Base-by-base conservation (phyloP, 768 basidiomycete species). In the Trametes cubensis region DNA sequence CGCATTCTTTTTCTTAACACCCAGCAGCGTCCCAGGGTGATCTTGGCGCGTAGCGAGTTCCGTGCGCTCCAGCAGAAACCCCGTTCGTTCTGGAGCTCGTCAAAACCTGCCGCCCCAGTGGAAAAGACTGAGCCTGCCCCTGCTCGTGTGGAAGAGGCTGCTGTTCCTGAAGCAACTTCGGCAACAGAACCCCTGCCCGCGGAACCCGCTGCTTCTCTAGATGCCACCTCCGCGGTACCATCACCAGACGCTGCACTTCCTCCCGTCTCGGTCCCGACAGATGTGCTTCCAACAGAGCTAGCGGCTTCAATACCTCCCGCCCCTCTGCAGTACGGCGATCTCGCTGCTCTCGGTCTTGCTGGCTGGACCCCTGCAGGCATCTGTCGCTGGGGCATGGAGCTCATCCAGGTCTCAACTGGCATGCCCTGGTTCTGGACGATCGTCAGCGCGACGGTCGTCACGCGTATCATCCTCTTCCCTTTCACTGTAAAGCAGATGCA, bases 391-490 rank as follows among this genome's bases (percentile, higher is more conserved):
- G 76, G 83, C 18, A 77, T 90, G 51, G 91, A 94, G 72, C 64
- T 85, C 50, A 72, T 92, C 55, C 85, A 93, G 64, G 86, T 92
- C 53, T 74, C 79, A 50, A 84, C 85, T 0, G 87, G 86, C 40
- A 74, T 94, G 61, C 87, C 89, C 0, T 95, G 94, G 92, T 90
- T 90, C 77, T 85, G 86, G 80, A 89, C 92, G 50, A 90, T 95
- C 74, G 74, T 93, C 46, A 77, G 75, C 5, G 85, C 86, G 28
- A 84, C 87, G 26, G 57, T 88, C 13, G 69, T 86, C 70, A 85
- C 88, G 79, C 85, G 89, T 21, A 51, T 82, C 20, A 48, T 81
- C 51, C 78, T 90, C 48, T 72, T 92, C 54, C 90, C 90, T 2
- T 75, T 89, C 66, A 75, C 82, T 25, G 75, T 92, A 51, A 76